These are phyloP conservation scores for Oryza punctata DNA, from an alignment of 176 grass and related monocot genomes.

Conservation along the genomic window DNA sequence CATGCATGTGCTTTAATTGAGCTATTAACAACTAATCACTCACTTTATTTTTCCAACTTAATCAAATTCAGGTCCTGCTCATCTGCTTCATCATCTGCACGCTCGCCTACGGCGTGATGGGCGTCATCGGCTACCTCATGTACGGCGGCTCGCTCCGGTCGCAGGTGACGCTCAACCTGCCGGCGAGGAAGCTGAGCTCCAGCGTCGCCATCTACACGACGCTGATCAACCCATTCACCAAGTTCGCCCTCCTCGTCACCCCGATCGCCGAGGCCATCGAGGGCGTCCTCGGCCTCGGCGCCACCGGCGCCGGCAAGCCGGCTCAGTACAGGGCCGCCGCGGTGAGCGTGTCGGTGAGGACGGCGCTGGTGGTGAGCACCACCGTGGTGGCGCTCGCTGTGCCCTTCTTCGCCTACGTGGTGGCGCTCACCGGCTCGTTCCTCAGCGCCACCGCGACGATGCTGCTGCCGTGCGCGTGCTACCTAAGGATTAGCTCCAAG, in stretches of 20 bases:
- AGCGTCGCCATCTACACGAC: slow-evolving; percentile 83
- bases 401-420: slow-evolving; percentile 65
- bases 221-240: slow-evolving; percentile 79
- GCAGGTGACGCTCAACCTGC: slow-evolving; percentile 83
- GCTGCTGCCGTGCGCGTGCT: slow-evolving; percentile 71
- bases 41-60: neutral
- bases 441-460: slow-evolving; percentile 72
- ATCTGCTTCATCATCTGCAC: slow-evolving; percentile 68
- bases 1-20: neutral
- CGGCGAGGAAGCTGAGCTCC: slow-evolving; percentile 47
- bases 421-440: slow-evolving; percentile 67
- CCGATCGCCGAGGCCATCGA: slow-evolving; percentile 71
- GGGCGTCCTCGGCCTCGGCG: slow-evolving; percentile 31
- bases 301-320: neutral
- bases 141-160: slow-evolving; percentile 63
- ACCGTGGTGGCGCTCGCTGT: slow-evolving; percentile 56
- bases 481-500: slow-evolving; percentile 72
- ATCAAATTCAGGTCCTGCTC: slow-evolving; percentile 60
- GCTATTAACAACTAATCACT: neutral
- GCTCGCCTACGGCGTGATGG: slow-evolving; percentile 65
- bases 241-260: slow-evolving; percentile 52
- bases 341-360: slow-evolving; percentile 45
- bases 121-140: slow-evolving; percentile 81
- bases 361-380: slow-evolving; percentile 67
- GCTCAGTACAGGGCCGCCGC: slow-evolving; percentile 34